phyloP scores from a whole-genome alignment of 1,284 basidiomycete genomes.

The Tilletia walkeri region DNA sequence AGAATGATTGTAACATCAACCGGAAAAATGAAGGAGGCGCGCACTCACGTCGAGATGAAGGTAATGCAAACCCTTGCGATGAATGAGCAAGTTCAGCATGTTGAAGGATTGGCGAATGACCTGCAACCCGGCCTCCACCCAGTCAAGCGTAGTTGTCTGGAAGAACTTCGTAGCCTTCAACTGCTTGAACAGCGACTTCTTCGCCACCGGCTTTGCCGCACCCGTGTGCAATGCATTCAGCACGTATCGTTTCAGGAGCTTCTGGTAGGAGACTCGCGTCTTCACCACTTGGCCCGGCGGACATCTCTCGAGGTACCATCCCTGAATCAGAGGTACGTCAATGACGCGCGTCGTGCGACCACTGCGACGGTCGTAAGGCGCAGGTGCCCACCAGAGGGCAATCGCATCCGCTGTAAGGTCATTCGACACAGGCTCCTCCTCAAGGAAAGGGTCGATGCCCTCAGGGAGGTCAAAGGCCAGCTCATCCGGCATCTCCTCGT shows the following conservation, averaged over 20 bases:
- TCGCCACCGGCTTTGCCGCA: slow-evolving; percentile 92
- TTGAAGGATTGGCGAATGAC: slow-evolving; percentile 99
- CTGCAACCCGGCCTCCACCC: slow-evolving; percentile 98
- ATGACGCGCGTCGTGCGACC: slow-evolving; percentile 90
- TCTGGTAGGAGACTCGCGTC: slow-evolving; percentile 98
- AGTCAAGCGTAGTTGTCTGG: slow-evolving; percentile 94
- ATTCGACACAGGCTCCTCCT: slow-evolving; percentile 76
- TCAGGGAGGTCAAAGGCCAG: slow-evolving; percentile 87
- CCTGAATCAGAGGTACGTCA: slow-evolving; percentile 92
- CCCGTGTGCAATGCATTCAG: slow-evolving; percentile 87
- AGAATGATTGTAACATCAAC: no score
- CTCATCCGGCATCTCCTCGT: slow-evolving; percentile 59
- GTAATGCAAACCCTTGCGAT: slow-evolving; percentile 97
- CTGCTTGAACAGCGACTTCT: slow-evolving; percentile 93
- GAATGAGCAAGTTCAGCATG: slow-evolving; percentile 97
- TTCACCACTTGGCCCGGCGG: slow-evolving; percentile 95
- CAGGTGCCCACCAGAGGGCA: slow-evolving; percentile 97
- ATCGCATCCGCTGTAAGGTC: slow-evolving; percentile 95
- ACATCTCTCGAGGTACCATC: slow-evolving; percentile 87
- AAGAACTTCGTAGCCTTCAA: slow-evolving; percentile 99
- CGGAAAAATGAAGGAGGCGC: no score
- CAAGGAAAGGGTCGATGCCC: slow-evolving; percentile 77
- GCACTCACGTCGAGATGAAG: slow-evolving; percentile 68
- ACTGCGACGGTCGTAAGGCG: slow-evolving; percentile 88
- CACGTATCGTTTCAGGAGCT: slow-evolving; percentile 93